Base-by-base conservation (phyloP, 2,329 filamentous ascomycete species). In the Colletotrichum liriopes region DNA sequence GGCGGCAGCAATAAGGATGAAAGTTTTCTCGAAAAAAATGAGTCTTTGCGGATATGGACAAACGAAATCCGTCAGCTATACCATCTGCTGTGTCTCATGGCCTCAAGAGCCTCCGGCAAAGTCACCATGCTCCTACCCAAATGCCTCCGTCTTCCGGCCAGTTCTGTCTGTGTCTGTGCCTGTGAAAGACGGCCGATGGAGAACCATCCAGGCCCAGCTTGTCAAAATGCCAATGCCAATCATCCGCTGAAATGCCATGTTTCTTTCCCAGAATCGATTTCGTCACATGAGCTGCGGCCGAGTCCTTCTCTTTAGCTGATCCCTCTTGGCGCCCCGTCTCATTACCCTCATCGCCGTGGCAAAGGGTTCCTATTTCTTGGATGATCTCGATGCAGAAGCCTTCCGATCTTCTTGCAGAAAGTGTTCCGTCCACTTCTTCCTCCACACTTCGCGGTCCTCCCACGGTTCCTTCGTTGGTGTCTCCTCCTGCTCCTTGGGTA, bases 401-500 rank as follows among this genome's bases (percentile, higher is more conserved):
- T 70, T 72, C 52, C 65, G 52, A 18, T 72, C 70, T 29, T 72
- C 70, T 37, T 68, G 59, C 45, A 60, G 23, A 20, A 72, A 72
- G 39, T 72, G 59, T 29, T 72, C 70, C 32, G 47, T 65, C 70
- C 70, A 72, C 52, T 70, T 72, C 70, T 64, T 72, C 65, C 56
- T 72, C 70, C 70, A 72, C 39, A 72, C 70, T 29, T 72, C 70
- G 47, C 70, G 70, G 26, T 72, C 70, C 54, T 72, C 70, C 70
- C 70, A 72, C 6, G 70, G 70, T 55, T 72, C 70, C 52, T 65
- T 72, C n/a, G 59, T 64, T 16, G 70, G 60, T 8, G 59, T 26
- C 16, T 72, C 70, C 35, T 72, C 70, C 59, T 72, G 70, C 39
- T 72, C 70, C 54, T 72, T 72, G 58, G 65, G 65, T 45, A 69